Base-by-base conservation (phyloP, 257 asterid species). In the Echium plantagineum region DNA sequence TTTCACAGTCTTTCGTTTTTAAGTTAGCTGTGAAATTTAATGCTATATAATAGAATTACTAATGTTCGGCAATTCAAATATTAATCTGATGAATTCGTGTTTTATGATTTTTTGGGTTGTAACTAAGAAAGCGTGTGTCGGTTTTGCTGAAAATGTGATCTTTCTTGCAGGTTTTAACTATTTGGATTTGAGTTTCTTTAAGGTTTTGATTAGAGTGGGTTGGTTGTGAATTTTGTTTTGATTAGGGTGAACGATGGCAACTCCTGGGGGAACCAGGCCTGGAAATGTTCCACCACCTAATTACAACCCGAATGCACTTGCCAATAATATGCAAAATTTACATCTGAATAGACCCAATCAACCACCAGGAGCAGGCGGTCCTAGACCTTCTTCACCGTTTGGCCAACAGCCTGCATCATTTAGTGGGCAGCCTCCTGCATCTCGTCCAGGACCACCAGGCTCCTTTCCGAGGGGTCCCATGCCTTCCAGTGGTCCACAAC, bases 181-280 rank as follows among this genome's bases (percentile, higher is more conserved):
- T 24, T 42, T 9, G 38, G 60, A 56, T 17, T 55, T n/a, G 57
- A 53, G 13, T 53, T 53, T 19, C 10, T 35, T 19, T 12, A 17
- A 19, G 55, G 57, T 17, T 53, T 53, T 7, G 22, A 53, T 8
- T 18, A n/a, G 6, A 53, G 55, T 16, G 21, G 26, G 21, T 21
- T 19, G 15, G 26, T 18, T 56, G 28, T 56, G 60, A 56, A 56
- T 17, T 56, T 21, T 56, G 21, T 3, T 21, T 56, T 56, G 60
- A 9, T 56, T 56, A 56, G 60, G 38, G 18, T 24, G 77, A 73
- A 66, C 66, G 68, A 93, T 93, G 99, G 84, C 99, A 61, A 73
- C 89, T 78, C 97, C 96, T n/a, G 94, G 89, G 68, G 87, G 95
- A 66, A 78, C 90, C 59, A 83, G 97, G 80, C 91, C 95, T 6